A percentile compares a stretch with the other conserved stretches of the same genome.
phyloP scores from a whole-genome alignment of 2,329 filamentous ascomycete species.

The Diaporthe longicolla region DNA sequence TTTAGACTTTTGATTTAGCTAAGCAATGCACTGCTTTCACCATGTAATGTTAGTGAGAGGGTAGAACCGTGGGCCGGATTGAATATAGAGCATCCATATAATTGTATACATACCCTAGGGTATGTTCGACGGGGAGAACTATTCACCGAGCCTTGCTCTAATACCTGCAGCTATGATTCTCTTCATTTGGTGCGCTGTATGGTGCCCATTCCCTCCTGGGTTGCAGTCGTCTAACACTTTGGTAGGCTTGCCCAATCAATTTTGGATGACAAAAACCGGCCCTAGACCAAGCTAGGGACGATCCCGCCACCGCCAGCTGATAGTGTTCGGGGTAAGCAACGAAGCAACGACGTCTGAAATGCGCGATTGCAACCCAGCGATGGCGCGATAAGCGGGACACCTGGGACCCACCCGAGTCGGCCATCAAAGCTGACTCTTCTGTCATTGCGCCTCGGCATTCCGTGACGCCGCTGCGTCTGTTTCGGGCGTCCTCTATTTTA shows the following conservation, averaged over 20 bases:
- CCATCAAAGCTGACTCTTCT: slow-evolving; percentile 12
- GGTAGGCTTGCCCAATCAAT: background rate
- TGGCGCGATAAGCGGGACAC: slow-evolving; percentile 34
- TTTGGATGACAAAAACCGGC: background rate
- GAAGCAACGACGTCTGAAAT: slow-evolving; percentile 12
- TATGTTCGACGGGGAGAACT: no score
- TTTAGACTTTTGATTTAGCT: no score
- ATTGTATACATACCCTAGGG: no score
- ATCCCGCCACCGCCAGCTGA: background rate
- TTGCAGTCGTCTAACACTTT: background rate
- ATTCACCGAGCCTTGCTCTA: no score
- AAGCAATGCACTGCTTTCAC: no score
- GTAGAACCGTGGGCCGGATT: no score
- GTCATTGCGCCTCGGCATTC: slow-evolving; percentile 6
- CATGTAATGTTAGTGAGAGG: no score
- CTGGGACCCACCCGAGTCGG: background rate
- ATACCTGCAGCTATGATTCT: no score
- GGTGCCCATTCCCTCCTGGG: no score
- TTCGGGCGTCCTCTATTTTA: background rate
- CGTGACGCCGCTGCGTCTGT: background rate
- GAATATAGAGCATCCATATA: no score
- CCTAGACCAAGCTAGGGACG: slow-evolving; percentile 7
- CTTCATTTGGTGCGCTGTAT: no score
- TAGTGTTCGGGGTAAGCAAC: slow-evolving; percentile 9
- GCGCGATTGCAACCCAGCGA: slow-evolving; percentile 31